phyloP scores from a whole-genome alignment of 352 stramenopile species.

The Pythium dissotocum region DNA sequence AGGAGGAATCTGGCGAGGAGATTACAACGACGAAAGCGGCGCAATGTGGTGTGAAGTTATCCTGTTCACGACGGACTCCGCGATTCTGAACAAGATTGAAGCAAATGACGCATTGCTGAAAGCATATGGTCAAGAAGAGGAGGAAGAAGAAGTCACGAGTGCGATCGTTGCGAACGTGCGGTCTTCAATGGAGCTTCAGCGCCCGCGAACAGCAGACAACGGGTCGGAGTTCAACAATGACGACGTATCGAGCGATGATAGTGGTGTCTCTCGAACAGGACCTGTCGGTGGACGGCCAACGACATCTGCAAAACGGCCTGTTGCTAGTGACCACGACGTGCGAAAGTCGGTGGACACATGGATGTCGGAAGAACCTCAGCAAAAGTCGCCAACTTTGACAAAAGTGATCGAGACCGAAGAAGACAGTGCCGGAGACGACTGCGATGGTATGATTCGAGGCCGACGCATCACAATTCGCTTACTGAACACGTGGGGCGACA shows the following conservation, averaged over 20 bases:
- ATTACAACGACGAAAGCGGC: constrained; percentile 35
- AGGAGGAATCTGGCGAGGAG: constrained; percentile 54
- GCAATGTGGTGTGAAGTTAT: constrained; percentile 78
- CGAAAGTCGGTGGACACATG: constrained; percentile 52
- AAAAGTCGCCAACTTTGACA: constrained; percentile 39
- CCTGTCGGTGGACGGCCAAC: constrained; percentile 35
- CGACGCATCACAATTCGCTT: constrained; percentile 56
- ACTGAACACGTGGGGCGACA: constrained; percentile 74
- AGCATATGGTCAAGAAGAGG: constrained; percentile 31
- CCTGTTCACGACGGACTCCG: constrained; percentile 78
- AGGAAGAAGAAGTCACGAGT: constrained; percentile 47
- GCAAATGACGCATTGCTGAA: constrained; percentile 44
- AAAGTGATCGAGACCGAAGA: constrained; percentile 35
- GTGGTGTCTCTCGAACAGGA: not conserved
- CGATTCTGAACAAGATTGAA: constrained; percentile 72
- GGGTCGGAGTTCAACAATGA: constrained; percentile 9
- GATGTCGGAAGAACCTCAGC: constrained; percentile 48
- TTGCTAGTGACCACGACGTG: constrained; percentile 6
- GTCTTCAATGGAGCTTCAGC: constrained; percentile 45
- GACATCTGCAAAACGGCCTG: constrained; percentile 40
- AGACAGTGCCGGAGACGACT: constrained; percentile 10
- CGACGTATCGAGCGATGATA: not conserved
- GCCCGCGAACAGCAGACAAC: constrained; percentile 59
- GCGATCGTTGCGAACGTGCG: constrained; percentile 38
- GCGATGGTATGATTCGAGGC: constrained; percentile 39